Base-by-base conservation (phyloP, 2,329 filamentous ascomycete genomes). In the Colletotrichum costaricense region DNA sequence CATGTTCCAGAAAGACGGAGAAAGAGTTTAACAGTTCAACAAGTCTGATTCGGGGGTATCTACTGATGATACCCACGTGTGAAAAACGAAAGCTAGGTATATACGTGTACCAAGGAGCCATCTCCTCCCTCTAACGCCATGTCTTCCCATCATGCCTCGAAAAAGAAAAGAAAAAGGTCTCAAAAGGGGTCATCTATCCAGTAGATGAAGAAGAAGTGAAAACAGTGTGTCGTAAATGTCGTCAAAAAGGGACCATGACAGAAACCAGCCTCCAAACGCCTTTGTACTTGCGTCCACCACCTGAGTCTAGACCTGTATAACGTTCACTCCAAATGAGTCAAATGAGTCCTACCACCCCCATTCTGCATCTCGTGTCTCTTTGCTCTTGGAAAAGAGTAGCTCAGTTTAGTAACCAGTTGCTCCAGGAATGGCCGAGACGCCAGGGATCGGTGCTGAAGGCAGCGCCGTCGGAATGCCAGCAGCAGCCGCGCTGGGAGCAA, bases 231-330 rank as follows among this genome's bases (percentile, higher is more conserved):
- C 71, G 56, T 71, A 19, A 66, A 66, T n/a, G 33, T 71, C 68
- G 56, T 67, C 30, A 59, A 49, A 11, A 67, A 42, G 16, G 14
- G 16, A 42, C 14, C n/a, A 52, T 28, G 24, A 35, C 33, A 57
- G 55, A 55, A 66, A 33, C 12, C 49, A 71, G 49, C 71, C 71
- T 35, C 56, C 71, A 71, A 71, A 73, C 67, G 60, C 71, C 71
- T 33, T 33, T 62, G 63, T 30, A 35, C 65, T 64, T 30, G 35
- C 24, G n/a, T 59, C 58, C 63, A 64, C 33, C 58, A 52, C 46
- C 65, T 55, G 33, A 35, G 22, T 70, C 30, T 55, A 55, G 52
- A 28, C 46, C 49, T 55, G 62, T 64, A 26, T 38, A 64, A 14
- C 62, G 49, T 54, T 26, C 35, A n/a, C 22, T n/a, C 12, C 28